Conservation (phyloP, 352 stramenopile genomes). For the Pythium brachiatum region DNA sequence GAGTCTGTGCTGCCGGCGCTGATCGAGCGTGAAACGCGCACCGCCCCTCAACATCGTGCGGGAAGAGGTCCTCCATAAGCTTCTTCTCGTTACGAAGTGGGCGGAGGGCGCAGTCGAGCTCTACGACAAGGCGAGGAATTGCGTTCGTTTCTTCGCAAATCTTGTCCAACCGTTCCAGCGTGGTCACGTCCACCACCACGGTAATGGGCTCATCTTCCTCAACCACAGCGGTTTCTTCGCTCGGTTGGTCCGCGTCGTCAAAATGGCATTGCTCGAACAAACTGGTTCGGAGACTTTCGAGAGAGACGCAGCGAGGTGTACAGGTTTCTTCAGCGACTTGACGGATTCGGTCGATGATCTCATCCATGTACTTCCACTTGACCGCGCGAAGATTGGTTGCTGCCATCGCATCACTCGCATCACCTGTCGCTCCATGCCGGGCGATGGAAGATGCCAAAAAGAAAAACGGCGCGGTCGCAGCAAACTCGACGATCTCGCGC, state of each 20-base stretch:
- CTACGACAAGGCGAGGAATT: background rate
- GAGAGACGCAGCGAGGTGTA: background rate
- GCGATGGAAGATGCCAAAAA: background rate
- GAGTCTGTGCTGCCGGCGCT: background rate
- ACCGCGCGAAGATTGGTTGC: background rate
- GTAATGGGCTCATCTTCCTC: background rate
- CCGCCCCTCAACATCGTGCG: background rate
- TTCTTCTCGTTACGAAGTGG: background rate
- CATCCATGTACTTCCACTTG: constrained; percentile 1
- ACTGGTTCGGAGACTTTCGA: background rate
- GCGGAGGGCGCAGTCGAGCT: background rate
- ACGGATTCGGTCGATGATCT: background rate
- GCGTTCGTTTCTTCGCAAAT: background rate
- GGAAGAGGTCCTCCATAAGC: background rate
- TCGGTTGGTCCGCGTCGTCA: background rate
- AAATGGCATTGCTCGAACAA: background rate
- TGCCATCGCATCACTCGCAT: background rate
- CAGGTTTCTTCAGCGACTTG: background rate
- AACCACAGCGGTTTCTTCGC: background rate
- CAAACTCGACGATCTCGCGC: background rate
- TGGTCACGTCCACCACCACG: background rate
- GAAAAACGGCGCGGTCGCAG: background rate
- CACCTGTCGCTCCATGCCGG: background rate
- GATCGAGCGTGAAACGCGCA: background rate
- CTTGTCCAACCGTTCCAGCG: background rate